phyloP scores from a whole-genome alignment of 2,329 filamentous ascomycete genomes.

The Xylaria multiplex region DNA sequence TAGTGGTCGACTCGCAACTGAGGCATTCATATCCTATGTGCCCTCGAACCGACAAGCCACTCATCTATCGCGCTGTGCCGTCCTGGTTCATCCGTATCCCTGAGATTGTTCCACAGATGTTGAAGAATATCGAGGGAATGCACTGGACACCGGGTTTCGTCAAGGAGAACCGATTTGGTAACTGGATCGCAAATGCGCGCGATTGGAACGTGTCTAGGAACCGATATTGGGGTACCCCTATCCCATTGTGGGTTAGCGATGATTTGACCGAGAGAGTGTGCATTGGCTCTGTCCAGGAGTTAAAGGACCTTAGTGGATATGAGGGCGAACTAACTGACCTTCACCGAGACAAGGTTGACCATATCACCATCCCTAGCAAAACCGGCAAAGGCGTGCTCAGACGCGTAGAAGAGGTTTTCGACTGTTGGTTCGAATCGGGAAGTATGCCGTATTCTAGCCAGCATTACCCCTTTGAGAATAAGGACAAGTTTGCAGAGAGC shows the following conservation, averaged over 20 bases:
- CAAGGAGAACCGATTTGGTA: constrained; percentile 89
- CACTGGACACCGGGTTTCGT: constrained; percentile 93
- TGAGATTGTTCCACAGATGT: constrained; percentile 84
- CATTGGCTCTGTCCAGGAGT: constrained; percentile 83
- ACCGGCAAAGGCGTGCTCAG: constrained; percentile 84
- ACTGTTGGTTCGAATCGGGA: constrained; percentile 97
- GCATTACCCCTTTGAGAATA: constrained; percentile 93
- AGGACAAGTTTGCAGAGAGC: constrained; percentile 78
- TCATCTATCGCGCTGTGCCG: constrained; percentile 91
- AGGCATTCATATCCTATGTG: constrained; percentile 95
- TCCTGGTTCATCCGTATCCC: constrained; percentile 95
- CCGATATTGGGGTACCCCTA: constrained; percentile 93
- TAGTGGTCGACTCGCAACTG: constrained; percentile 87
- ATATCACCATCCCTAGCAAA: constrained; percentile 92
- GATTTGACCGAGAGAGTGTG: constrained; percentile 89
- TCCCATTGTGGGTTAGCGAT: constrained; percentile 91
- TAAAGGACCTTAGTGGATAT: constrained; percentile 88
- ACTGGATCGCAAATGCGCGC: constrained; percentile 89
- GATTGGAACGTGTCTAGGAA: constrained; percentile 97
- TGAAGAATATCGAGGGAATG: constrained; percentile 87
- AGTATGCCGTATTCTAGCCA: constrained; percentile 93
- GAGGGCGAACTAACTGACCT: constrained; percentile 84
- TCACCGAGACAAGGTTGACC: constrained; percentile 91
- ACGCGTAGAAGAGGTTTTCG: constrained; percentile 88
- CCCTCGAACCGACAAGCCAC: constrained; percentile 90